phyloP scores from a whole-genome alignment of 768 basidiomycete species.

The Porpolomopsis calyptriformis region DNA sequence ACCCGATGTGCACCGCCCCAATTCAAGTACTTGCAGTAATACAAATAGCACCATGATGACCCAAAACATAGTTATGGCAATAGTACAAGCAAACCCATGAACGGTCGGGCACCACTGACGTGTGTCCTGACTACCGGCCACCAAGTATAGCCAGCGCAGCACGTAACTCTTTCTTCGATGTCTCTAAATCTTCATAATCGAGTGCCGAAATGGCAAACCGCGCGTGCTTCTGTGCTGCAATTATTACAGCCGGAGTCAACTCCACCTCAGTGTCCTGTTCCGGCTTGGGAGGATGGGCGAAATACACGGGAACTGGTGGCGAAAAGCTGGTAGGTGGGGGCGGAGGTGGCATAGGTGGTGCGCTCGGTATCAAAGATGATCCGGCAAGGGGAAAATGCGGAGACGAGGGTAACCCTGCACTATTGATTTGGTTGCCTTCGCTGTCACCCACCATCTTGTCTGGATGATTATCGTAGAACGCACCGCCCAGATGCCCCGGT shows the following conservation, averaged over 20 bases:
- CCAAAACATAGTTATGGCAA: no score
- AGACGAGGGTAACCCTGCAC: neutral
- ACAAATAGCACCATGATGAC: no score
- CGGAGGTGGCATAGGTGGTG: constrained; percentile 8
- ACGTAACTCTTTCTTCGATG: constrained; percentile 74
- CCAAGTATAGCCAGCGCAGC: constrained; percentile 62
- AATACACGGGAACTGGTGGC: constrained; percentile 8
- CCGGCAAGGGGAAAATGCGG: neutral
- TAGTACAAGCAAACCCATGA: no score
- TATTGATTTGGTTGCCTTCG: neutral
- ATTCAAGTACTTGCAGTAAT: no score
- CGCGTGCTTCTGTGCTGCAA: constrained; percentile 83
- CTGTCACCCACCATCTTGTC: neutral
- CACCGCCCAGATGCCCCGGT: neutral
- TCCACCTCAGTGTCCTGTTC: constrained; percentile 27
- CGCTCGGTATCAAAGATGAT: constrained; percentile 11
- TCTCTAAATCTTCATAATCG: constrained; percentile 87
- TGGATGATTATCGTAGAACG: neutral
- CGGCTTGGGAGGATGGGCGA: constrained; percentile 18
- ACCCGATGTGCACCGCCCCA: no score
- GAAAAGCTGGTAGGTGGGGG: constrained; percentile 9
- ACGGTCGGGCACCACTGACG: no score
- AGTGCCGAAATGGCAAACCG: constrained; percentile 89
- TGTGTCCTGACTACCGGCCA: constrained; percentile 25
- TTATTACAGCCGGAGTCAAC: constrained; percentile 54